phyloP scores from a whole-genome alignment of 1,284 basidiomycete species.

The Testicularia cyperi region DNA sequence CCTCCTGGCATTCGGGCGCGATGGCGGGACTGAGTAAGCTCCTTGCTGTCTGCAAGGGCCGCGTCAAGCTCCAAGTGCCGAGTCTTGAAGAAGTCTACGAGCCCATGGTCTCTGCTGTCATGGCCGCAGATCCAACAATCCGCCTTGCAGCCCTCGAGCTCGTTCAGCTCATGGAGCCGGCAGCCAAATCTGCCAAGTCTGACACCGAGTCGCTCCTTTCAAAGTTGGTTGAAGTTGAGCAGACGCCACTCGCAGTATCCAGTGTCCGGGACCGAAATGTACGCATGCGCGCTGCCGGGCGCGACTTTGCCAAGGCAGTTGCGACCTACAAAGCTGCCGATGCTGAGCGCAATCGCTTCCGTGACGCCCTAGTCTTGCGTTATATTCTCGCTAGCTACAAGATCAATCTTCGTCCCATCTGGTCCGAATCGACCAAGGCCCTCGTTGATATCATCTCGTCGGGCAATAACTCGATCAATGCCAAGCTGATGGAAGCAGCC shows the following conservation, averaged over 20 bases:
- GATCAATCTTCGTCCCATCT: conserved; percentile 56
- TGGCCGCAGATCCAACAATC: conserved; percentile 38
- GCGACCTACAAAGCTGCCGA: conserved; percentile 21
- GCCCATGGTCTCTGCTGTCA: conserved; percentile 19
- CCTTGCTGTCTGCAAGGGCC: conserved; percentile 14
- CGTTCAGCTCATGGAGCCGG: conserved; percentile 25
- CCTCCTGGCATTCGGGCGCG: conserved; percentile 32
- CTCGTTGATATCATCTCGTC: conserved; percentile 42
- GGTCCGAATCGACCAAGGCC: conserved; percentile 49
- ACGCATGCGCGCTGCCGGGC: conserved; percentile 45
- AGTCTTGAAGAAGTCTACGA: conserved; percentile 10
- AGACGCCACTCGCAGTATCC: conserved; percentile 38
- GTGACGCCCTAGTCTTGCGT: conserved; percentile 26
- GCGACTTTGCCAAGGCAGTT: conserved; percentile 36
- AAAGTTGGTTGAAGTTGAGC: conserved; percentile 47
- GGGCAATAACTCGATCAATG: conserved; percentile 7
- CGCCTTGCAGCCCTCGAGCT: conserved; percentile 43
- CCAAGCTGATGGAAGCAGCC: conserved; percentile 14
- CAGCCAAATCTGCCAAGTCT: too few species aligned
- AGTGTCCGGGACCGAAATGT: conserved; percentile 55
- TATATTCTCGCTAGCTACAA: conserved; percentile 54
- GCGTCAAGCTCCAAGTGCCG: conserved; percentile 18
- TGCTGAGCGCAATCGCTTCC: conserved; percentile 4
- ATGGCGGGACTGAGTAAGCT: conserved; percentile 28
- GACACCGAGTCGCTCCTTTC: conserved; percentile 10